Base-by-base conservation (phyloP, 441 rosid genomes). In the Erodium trifolium region DNA sequence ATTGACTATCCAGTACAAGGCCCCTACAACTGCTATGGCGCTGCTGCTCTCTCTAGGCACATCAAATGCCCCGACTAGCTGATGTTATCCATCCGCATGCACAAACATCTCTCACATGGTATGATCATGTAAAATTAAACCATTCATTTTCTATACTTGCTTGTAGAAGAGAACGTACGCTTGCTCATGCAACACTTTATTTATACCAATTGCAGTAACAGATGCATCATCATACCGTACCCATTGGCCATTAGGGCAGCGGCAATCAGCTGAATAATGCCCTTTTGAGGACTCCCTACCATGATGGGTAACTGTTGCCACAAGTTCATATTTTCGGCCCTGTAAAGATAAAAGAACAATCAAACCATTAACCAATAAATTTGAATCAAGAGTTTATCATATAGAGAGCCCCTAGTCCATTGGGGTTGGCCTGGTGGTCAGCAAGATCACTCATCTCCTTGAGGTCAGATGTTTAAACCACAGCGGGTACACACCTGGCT, bases 221-320 rank as follows among this genome's bases (percentile, higher is more conserved):
- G 85, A 86, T 18, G 96, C 88, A 83, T 93, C 99, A 63, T 93
- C 96, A 53, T 87, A 91, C 19, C 84, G 88, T n/a, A 93, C 79
- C 99, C 99, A 93, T 67, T 85, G 95, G 66, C 85, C 80, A 59
- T 86, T 87, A 43, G 80, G 76, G 49, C 79, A 76, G 12, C 90
- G 82, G 6, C 88, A 90, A 81, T 93, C 99, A 0, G 99, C 80
- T 2, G 97, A 91, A 66, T 93, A 93, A 79, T 93, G 99, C 31
- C 99, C 99, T 81, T 86, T 91, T 0, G 96, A 89, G 6, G 95
- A 96, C 55, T 93, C 99, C 76, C 91, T 74, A 62, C 99, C 99
- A 43, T 89, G 97, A 83, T 93, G 99, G 23, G 97, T 91, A 51
- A 93, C 67, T 0, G 99, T 91, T 5, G 96, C 97, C 67, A 91